These are phyloP conservation scores for Mycena galericulata DNA, from an alignment of 768 basidiomycete genomes.

Conservation along the genomic window DNA sequence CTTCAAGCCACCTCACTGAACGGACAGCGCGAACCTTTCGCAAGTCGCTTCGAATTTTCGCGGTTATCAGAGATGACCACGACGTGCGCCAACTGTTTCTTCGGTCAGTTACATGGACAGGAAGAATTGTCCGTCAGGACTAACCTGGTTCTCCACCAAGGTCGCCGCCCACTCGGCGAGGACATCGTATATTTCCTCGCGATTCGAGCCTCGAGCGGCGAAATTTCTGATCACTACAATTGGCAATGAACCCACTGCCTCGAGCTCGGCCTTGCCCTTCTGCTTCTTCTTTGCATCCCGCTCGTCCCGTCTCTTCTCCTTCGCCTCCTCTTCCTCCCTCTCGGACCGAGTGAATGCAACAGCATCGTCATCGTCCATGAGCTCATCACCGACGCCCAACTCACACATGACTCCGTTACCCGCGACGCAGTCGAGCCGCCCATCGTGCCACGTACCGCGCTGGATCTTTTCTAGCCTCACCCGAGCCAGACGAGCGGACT, in stretches of 20 bases:
- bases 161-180: constrained; percentile 88
- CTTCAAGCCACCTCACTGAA: not conserved
- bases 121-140: constrained; percentile 17
- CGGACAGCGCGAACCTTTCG: constrained; percentile 67
- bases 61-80: constrained; percentile 91
- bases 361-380: constrained; percentile 21
- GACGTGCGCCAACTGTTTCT: constrained; percentile 92
- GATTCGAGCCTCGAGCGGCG: constrained; percentile 62
- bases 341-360: not conserved
- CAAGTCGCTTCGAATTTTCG: constrained; percentile 86
- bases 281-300: constrained; percentile 40
- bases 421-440: constrained; percentile 84
- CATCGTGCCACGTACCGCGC: constrained; percentile 87
- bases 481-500: constrained; percentile 46
- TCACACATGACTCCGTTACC: constrained; percentile 83
- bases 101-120: constrained; percentile 3
- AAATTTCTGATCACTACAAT: constrained; percentile 91
- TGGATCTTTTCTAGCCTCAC: constrained; percentile 55
- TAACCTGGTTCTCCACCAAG: constrained; percentile 84
- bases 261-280: constrained; percentile 57
- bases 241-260: constrained; percentile 74
- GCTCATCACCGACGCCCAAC: constrained; percentile 33
- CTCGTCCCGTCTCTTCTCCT: constrained; percentile 29
- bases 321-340: not conserved
- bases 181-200: constrained; percentile 79